These are phyloP conservation scores for Chalciporus chontae DNA, from an alignment of 768 basidiomycete species.

Conservation along the genomic window DNA sequence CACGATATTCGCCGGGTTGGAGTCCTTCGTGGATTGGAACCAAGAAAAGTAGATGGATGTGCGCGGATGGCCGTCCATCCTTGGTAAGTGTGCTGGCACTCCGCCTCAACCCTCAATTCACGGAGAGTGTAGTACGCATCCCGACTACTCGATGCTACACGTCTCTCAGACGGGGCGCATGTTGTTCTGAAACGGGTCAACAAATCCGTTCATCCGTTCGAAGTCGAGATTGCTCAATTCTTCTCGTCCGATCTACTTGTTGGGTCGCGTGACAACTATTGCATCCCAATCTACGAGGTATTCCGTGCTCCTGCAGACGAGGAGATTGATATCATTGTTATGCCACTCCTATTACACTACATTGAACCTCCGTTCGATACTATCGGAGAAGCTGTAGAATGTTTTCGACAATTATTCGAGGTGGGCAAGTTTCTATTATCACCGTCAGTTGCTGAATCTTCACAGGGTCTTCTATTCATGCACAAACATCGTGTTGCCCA, in stretches of 20 bases:
- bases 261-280: constrained; percentile 26
- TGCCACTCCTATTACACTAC: constrained; percentile 33
- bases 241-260: constrained; percentile 1
- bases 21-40: neutral
- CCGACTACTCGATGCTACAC: constrained; percentile 24
- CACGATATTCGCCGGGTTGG: constrained; percentile 2
- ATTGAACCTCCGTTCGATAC: constrained; percentile 25
- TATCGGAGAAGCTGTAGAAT: constrained; percentile 14
- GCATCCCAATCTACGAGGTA: constrained; percentile 25
- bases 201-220: constrained; percentile 12
- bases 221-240: constrained; percentile 26
- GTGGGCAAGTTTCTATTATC: constrained; percentile 8
- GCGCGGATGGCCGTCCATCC: neutral
- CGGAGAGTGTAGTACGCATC: constrained; percentile 3
- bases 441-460: neutral
- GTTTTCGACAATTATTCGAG: constrained; percentile 31
- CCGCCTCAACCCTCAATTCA: constrained; percentile 15
- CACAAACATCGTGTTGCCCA: constrained; percentile 16
- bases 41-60: neutral
- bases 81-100: constrained; percentile 5
- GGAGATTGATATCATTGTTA: constrained; percentile 20
- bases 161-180: constrained; percentile 20
- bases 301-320: constrained; percentile 7
- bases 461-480: constrained; percentile 23
- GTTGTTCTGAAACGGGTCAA: constrained; percentile 30